Percentiles rank a stretch among this genome's conserved stretches.
Conservation (phyloP, 2,329 filamentous ascomycete genomes). For the Ceratocystis huliohia region DNA sequence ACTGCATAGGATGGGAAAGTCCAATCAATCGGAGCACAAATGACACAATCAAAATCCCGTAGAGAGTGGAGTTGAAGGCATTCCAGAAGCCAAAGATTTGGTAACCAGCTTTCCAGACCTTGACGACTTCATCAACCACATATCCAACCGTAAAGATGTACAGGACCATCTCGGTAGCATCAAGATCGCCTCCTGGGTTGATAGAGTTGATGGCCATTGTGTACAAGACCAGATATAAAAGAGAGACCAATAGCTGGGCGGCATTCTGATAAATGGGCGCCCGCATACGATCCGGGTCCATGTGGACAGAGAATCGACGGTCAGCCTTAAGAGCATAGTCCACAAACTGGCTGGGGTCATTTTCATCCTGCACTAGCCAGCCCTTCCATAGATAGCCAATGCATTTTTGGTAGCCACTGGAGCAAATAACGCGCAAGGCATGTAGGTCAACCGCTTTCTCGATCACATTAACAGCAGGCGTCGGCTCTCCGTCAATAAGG, state of each 20-base stretch:
- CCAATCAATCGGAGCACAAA: conserved; percentile 70
- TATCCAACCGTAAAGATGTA: conserved; percentile 90
- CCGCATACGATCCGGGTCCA: conserved; percentile 90
- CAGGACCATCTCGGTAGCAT: conserved; percentile 68
- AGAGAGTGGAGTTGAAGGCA: conserved; percentile 77
- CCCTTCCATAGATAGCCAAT: conserved; percentile 86
- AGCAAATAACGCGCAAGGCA: conserved; percentile 75
- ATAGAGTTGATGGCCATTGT: conserved; percentile 90
- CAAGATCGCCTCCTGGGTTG: conserved; percentile 71
- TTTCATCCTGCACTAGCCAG: conserved; percentile 92
- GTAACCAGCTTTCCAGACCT: conserved; percentile 87
- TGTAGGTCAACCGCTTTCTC: conserved; percentile 91
- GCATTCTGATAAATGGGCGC: conserved; percentile 86
- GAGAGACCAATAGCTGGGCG: conserved; percentile 70
- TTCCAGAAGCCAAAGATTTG: conserved; percentile 96
- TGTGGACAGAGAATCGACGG: conserved; percentile 62
- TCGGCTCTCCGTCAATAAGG: conserved; percentile 56
- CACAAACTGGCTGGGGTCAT: conserved; percentile 79
- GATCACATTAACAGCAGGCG: conserved; percentile 70
- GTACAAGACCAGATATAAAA: conserved; percentile 74
- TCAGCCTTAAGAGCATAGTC: conserved; percentile 76
- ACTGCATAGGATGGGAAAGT: conserved; percentile 42
- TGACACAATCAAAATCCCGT: conserved; percentile 63
- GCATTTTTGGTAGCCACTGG: conserved; percentile 90
- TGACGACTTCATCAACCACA: conserved; percentile 72